Evolutionary conservation across 2,329 filamentous ascomycete species (phyloP).

Genomic region (Beauveria pseudobassiana): DNA sequence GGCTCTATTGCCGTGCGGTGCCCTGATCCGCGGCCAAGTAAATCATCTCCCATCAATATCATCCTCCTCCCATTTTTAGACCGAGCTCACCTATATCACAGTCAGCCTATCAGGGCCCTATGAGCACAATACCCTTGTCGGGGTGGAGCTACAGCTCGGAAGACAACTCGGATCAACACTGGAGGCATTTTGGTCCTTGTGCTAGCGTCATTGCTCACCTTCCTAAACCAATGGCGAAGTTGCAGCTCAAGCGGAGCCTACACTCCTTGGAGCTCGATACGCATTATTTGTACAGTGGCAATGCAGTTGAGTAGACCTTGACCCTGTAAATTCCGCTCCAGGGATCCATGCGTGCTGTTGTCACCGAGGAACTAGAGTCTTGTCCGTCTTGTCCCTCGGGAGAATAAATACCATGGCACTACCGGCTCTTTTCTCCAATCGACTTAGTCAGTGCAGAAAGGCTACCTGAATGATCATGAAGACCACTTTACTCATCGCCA

Average conservation of each 20-base stretch:
- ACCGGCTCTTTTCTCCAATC: background rate
- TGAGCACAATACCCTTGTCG: background rate
- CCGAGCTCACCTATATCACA: background rate
- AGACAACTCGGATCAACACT: slow-evolving; percentile 1
- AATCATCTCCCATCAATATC: background rate
- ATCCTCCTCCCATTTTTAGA: background rate
- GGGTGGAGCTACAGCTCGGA: background rate
- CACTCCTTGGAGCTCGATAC: background rate
- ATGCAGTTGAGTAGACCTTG: background rate
- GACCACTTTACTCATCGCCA: slow-evolving; percentile 14
- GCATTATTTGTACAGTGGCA: background rate
- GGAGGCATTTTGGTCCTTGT: slow-evolving; percentile 1
- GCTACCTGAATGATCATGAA: slow-evolving; percentile 15
- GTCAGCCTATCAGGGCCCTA: background rate
- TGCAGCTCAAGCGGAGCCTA: background rate
- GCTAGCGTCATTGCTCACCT: slow-evolving; percentile 7
- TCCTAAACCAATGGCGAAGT: slow-evolving; percentile 3
- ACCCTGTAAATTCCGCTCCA: no score
- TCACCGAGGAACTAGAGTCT: background rate
- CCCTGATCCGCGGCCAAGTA: background rate
- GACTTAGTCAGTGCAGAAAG: background rate
- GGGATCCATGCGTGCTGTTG: background rate
- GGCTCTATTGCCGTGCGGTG: no score
- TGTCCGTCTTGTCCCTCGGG: no score
- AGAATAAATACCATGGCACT: background rate